Evolutionary conservation across 768 basidiomycete species (phyloP).

Genomic region (Trichaptum fuscoviolaceum): DNA sequence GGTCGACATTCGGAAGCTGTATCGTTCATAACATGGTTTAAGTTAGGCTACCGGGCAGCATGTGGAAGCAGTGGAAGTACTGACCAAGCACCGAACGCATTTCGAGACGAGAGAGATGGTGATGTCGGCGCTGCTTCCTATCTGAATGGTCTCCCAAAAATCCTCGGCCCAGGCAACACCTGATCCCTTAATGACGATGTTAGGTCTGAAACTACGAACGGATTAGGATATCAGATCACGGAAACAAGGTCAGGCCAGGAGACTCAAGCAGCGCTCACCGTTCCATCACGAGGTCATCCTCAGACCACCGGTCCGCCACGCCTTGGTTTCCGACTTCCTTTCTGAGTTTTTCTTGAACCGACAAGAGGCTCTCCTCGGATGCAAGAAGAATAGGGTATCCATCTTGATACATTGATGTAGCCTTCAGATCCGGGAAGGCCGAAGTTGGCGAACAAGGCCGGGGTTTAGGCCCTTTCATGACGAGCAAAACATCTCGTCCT

Average conservation of each 20-base stretch:
- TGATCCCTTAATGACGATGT: slow-evolving; percentile 61
- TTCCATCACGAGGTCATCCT: slow-evolving; percentile 47
- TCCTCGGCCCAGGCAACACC: slow-evolving; percentile 72
- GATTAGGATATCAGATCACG: not conserved
- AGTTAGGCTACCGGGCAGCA: slow-evolving; percentile 8
- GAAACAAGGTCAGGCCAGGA: slow-evolving; percentile 4
- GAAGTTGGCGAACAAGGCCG: slow-evolving; percentile 47
- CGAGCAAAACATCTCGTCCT: slow-evolving; percentile 53
- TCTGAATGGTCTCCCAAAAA: slow-evolving; percentile 53
- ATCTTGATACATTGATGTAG: slow-evolving; percentile 53
- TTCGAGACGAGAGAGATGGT: slow-evolving; percentile 57
- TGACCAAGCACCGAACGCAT: slow-evolving; percentile 68
- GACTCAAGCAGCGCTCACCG: slow-evolving; percentile 35
- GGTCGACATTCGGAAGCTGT: slow-evolving; percentile 71
- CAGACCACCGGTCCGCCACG: slow-evolving; percentile 47
- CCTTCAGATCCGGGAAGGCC: slow-evolving; percentile 53
- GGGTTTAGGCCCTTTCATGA: slow-evolving; percentile 57
- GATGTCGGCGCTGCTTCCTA: slow-evolving; percentile 27
- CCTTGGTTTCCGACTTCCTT: slow-evolving; percentile 43
- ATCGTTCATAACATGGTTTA: slow-evolving; percentile 7
- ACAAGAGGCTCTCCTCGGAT: slow-evolving; percentile 58
- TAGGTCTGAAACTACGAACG: slow-evolving; percentile 63
- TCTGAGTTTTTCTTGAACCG: slow-evolving; percentile 44
- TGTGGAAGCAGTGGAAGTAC: slow-evolving; percentile 16
- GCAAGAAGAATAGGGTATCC: slow-evolving; percentile 65